Evolutionary conservation across 306 rosid genomes (phyloP).

Genomic region (Dryas alaskensis): DNA sequence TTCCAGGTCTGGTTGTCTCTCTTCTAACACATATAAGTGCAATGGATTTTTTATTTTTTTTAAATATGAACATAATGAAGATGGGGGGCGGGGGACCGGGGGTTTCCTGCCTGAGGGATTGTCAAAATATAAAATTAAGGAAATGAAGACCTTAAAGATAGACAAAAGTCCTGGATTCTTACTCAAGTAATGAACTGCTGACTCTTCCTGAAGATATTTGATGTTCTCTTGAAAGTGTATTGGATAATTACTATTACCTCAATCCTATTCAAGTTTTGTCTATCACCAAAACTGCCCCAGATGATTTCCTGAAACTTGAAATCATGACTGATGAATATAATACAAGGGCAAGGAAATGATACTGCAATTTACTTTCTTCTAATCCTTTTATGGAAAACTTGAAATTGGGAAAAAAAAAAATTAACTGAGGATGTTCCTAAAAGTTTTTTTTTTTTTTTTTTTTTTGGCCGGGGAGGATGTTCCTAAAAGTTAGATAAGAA

Average conservation of each 20-base stretch:
- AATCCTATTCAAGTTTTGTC: not conserved
- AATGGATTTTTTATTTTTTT: too few relatives aligned
- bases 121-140: too few relatives aligned
- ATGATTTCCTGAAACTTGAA: not conserved
- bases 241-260: not conserved
- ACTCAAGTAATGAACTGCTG: not conserved
- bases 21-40: not conserved
- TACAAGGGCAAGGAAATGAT: not conserved
- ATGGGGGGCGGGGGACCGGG: too few relatives aligned
- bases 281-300: not conserved
- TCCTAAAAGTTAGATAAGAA: too few relatives aligned
- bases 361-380: not conserved
- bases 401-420: not conserved
- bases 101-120: too few relatives aligned
- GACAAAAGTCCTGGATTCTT: not conserved
- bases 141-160: not conserved
- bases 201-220: not conserved
- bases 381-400: not conserved
- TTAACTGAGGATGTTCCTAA: too few relatives aligned
- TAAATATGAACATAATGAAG: too few relatives aligned
- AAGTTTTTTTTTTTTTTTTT: too few relatives aligned
- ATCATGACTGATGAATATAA: not conserved
- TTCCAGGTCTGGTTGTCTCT: conserved; percentile 48
- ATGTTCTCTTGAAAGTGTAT: not conserved
- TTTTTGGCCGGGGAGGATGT: too few relatives aligned